phyloP scores from a whole-genome alignment of 1,284 basidiomycete species.

The Cutaneotrichosporon arboriforme region DNA sequence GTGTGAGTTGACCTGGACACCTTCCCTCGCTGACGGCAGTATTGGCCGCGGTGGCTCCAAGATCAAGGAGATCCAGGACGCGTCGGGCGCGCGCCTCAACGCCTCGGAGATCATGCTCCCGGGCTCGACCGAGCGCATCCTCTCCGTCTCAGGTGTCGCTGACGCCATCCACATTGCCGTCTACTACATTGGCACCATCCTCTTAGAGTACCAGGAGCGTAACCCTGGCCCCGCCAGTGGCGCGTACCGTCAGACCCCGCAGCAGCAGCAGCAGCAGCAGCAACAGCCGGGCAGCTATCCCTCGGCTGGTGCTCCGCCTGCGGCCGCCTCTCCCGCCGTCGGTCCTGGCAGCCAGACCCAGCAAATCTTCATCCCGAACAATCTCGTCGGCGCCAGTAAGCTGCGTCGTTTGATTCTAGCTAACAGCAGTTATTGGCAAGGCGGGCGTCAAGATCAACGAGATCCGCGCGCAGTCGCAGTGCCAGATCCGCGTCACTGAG shows the following conservation, averaged over 20 bases:
- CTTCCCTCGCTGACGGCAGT: slow-evolving; percentile 18
- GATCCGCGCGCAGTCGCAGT: slow-evolving; percentile 84
- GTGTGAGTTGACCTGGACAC: slow-evolving; percentile 51
- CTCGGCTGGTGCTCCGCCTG: slow-evolving; percentile 10
- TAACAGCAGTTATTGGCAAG: slow-evolving; percentile 74
- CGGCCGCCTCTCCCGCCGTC: slow-evolving; percentile 11
- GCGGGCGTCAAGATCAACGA: slow-evolving; percentile 99
- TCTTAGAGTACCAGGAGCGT: slow-evolving; percentile 89
- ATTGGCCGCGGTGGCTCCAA: slow-evolving; percentile 97
- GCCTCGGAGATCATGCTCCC: slow-evolving; percentile 98
- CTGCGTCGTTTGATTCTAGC: slow-evolving; percentile 1
- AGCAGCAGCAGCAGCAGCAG: slow-evolving; percentile 14
- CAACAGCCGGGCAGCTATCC: slow-evolving; percentile 18
- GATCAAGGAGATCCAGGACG: slow-evolving; percentile 99
- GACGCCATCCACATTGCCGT: slow-evolving; percentile 99
- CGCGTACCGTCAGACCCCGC: slow-evolving; percentile 40
- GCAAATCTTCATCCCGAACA: slow-evolving; percentile 97
- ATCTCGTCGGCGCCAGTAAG: slow-evolving; percentile 83
- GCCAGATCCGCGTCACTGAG: slow-evolving; percentile 98
- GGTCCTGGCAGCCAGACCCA: slow-evolving; percentile 68
- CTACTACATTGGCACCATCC: slow-evolving; percentile 95
- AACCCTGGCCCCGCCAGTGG: slow-evolving; percentile 35
- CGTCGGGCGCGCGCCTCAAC: slow-evolving; percentile 90
- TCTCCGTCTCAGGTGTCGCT: slow-evolving; percentile 97
- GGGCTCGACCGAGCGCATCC: slow-evolving; percentile 96